Evolutionary conservation across 768 basidiomycete genomes (phyloP).

Genomic region (Pleurotus tuber-regium): DNA sequence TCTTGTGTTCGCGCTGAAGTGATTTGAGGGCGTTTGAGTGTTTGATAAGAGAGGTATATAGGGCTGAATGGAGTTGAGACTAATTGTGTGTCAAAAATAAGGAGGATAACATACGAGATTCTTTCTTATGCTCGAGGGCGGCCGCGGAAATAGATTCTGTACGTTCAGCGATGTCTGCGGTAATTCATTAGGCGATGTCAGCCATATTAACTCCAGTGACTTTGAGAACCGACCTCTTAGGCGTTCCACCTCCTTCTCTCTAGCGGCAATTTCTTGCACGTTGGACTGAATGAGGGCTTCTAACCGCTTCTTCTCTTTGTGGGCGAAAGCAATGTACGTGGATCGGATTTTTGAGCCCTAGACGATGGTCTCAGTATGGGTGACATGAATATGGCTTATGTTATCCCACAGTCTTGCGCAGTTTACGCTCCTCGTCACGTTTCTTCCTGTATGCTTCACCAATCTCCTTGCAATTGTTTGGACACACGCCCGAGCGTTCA

Average conservation of each 20-base stretch:
- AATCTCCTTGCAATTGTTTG: conserved; percentile 71
- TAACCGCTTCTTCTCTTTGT: conserved; percentile 85
- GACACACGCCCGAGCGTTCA: conserved; percentile 78
- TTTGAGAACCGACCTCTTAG: conserved; percentile 52
- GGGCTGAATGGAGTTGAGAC: conserved; percentile 43
- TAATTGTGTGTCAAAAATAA: neutral
- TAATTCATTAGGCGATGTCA: neutral
- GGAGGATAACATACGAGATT: conserved; percentile 65
- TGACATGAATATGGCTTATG: neutral
- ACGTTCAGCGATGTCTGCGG: conserved; percentile 70
- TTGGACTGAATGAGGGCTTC: conserved; percentile 59
- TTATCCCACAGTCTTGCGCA: conserved; percentile 70
- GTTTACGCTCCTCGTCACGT: conserved; percentile 70
- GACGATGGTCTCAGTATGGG: neutral
- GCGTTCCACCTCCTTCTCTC: conserved; percentile 70
- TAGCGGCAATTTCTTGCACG: conserved; percentile 54
- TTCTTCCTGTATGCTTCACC: conserved; percentile 69
- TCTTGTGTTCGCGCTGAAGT: conserved; percentile 68
- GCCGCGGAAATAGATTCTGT: conserved; percentile 78
- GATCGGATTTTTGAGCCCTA: conserved; percentile 91
- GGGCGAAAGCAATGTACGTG: conserved; percentile 83
- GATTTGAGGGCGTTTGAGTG: conserved; percentile 78
- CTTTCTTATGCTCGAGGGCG: conserved; percentile 79
- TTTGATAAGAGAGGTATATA: conserved; percentile 70
- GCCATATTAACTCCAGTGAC: too few species aligned